Percentiles rank a stretch among this genome's conserved stretches.
Evolutionary conservation across 805 yeast species (phyloP).

Genomic region (Saccharomycopsis fodiens): DNA sequence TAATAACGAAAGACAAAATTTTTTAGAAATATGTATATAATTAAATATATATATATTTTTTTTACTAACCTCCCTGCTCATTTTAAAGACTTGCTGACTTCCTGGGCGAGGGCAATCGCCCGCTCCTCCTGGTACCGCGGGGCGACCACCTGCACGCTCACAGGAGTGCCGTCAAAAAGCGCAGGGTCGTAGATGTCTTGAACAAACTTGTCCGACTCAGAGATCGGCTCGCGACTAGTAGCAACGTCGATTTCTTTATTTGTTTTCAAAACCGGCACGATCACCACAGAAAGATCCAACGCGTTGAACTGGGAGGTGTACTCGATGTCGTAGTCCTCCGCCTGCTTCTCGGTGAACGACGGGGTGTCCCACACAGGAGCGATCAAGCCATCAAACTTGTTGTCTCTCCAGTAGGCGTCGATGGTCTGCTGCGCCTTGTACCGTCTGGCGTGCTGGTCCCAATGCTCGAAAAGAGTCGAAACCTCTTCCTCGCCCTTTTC

Average conservation of each 20-base stretch:
- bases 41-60: too few relatives aligned
- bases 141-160: constrained; percentile 47
- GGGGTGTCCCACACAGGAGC: constrained; percentile 39
- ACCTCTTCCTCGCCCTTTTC: constrained; percentile 11
- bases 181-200: constrained; percentile 40
- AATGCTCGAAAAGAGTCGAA: constrained; percentile 30
- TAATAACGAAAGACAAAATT: too few relatives aligned
- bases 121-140: constrained; percentile 54
- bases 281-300: constrained; percentile 34
- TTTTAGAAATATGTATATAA: too few relatives aligned
- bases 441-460: constrained; percentile 34
- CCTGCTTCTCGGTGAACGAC: constrained; percentile 30
- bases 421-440: constrained; percentile 30
- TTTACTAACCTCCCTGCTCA: too few relatives aligned
- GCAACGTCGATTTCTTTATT: constrained; percentile 29
- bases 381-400: constrained; percentile 41
- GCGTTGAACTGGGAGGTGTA: constrained; percentile 38
- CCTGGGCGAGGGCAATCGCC: constrained; percentile 32
- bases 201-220: constrained; percentile 27
- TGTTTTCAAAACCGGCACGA: constrained; percentile 38
- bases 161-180: constrained; percentile 43
- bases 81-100: neutral
- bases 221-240: constrained; percentile 2
- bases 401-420: constrained; percentile 31
- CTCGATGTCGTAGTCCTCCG: constrained; percentile 27